Evolutionary conservation across 305 asterid genomes (phyloP).

Genomic region (Andrographis paniculata): DNA sequence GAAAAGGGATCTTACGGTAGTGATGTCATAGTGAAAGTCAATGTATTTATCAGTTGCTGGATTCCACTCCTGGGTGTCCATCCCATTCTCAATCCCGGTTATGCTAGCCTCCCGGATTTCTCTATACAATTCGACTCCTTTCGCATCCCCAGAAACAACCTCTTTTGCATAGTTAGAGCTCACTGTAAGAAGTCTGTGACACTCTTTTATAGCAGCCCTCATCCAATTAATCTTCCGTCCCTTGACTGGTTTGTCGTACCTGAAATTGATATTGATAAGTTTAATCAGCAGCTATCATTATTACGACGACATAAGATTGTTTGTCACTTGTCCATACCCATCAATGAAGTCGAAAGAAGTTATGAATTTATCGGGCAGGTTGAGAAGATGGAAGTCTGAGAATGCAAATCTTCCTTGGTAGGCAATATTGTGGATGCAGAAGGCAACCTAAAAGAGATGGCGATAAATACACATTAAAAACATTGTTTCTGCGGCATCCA

Average conservation of each 20-base stretch:
- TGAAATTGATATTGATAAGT: conserved; percentile 5
- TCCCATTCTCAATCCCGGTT: conserved; percentile 71
- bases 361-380: conserved; percentile 62
- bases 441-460: conserved; percentile 44
- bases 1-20: conserved; percentile 41
- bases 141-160: conserved; percentile 53
- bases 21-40: conserved; percentile 52
- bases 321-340: conserved; percentile 69
- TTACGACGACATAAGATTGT: too few species aligned
- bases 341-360: conserved; percentile 86
- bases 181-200: conserved; percentile 59
- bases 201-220: conserved; percentile 78
- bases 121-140: conserved; percentile 77
- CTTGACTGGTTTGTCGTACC: conserved; percentile 64
- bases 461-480: background rate
- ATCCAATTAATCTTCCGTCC: conserved; percentile 96
- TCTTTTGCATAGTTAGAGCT: conserved; percentile 84
- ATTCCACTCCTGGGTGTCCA: conserved; percentile 93
- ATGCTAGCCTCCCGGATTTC: conserved; percentile 36
- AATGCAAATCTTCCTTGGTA: conserved; percentile 82
- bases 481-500: conserved; percentile 2
- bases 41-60: conserved; percentile 76
- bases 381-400: conserved; percentile 67
- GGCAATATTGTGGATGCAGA: conserved; percentile 97
- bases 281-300: background rate